These are phyloP conservation scores for Drosera capensis DNA, from an alignment of 148 eudicot species.

Conservation along the genomic window DNA sequence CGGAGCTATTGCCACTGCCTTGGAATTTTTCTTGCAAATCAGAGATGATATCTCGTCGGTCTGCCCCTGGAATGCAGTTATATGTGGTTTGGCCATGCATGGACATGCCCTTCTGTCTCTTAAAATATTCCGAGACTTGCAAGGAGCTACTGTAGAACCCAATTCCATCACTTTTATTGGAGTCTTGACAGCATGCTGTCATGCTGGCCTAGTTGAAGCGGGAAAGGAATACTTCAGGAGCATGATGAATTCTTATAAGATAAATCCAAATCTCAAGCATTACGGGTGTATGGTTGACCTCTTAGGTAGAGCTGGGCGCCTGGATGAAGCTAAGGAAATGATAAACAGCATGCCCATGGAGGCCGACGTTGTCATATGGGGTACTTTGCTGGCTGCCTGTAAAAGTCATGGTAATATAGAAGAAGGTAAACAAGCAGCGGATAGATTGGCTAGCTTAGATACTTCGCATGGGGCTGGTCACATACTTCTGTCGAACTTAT, in stretches of 20 bases:
- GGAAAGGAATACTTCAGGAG: constrained; percentile 44
- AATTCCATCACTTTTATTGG: constrained; percentile 71
- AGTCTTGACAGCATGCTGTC: constrained; percentile 78
- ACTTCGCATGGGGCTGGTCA: constrained; percentile 64
- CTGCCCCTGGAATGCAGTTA: constrained; percentile 83
- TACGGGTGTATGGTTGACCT: constrained; percentile 88
- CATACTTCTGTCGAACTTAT: constrained; percentile 58
- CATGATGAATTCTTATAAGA: constrained; percentile 32
- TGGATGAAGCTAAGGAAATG: constrained; percentile 62
- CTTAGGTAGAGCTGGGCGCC: constrained; percentile 55
- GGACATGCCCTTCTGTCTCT: constrained; percentile 61
- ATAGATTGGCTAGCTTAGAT: constrained; percentile 41
- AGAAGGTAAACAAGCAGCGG: constrained; percentile 54
- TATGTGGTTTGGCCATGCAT: constrained; percentile 76
- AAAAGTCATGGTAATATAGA: constrained; percentile 52
- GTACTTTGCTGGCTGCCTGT: constrained; percentile 62
- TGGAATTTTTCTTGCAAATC: constrained; percentile 39
- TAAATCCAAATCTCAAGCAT: constrained; percentile 65
- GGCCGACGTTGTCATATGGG: constrained; percentile 84
- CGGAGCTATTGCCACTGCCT: constrained; percentile 53
- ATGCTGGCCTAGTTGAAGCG: constrained; percentile 59
- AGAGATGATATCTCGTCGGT: constrained; percentile 22
- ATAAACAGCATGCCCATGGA: constrained; percentile 67
- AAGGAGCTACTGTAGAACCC: constrained; percentile 28
- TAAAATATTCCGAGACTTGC: constrained; percentile 33